phyloP scores from a whole-genome alignment of 768 basidiomycete genomes.

The Collybia nuda region DNA sequence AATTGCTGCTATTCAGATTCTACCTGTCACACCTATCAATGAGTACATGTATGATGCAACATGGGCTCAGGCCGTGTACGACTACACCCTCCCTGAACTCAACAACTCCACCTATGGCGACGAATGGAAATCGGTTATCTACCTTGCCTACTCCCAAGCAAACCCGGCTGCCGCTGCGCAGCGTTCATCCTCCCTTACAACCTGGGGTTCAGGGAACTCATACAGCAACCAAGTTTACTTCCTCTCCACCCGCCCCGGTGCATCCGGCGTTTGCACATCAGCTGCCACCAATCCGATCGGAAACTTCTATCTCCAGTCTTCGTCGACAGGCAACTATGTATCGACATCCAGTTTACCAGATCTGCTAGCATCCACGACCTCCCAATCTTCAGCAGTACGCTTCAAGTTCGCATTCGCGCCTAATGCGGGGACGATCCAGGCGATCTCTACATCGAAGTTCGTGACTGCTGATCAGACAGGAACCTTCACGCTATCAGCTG shows the following conservation, averaged over 20 bases:
- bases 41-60: conserved; percentile 30
- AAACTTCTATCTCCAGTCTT: conserved; percentile 24
- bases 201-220: conserved; percentile 31
- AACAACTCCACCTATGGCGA: conserved; percentile 23
- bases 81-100: conserved; percentile 25
- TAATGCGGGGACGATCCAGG: conserved; percentile 27
- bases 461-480: conserved; percentile 32
- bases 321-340: conserved; percentile 21
- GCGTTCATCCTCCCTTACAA: conserved; percentile 27
- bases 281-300: conserved; percentile 25
- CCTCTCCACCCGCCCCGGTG: conserved; percentile 28
- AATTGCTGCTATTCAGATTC: conserved; percentile 34
- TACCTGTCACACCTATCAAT: conserved; percentile 33
- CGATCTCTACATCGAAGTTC: conserved; percentile 19
- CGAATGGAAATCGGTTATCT: conserved; percentile 33
- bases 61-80: conserved; percentile 26
- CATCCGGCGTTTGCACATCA: conserved; percentile 26
- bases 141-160: conserved; percentile 29
- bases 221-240: conserved; percentile 30
- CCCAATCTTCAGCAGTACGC: conserved; percentile 16
- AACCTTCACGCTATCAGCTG: conserved; percentile 23
- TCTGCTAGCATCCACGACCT: conserved; percentile 21
- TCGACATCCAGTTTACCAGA: conserved; percentile 18
- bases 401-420: conserved; percentile 28
- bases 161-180: conserved; percentile 23